A percentile compares a stretch with the other conserved stretches of the same genome.
phyloP scores from a whole-genome alignment of 139 green algal species.

The Picochlorum costavermella region DNA sequence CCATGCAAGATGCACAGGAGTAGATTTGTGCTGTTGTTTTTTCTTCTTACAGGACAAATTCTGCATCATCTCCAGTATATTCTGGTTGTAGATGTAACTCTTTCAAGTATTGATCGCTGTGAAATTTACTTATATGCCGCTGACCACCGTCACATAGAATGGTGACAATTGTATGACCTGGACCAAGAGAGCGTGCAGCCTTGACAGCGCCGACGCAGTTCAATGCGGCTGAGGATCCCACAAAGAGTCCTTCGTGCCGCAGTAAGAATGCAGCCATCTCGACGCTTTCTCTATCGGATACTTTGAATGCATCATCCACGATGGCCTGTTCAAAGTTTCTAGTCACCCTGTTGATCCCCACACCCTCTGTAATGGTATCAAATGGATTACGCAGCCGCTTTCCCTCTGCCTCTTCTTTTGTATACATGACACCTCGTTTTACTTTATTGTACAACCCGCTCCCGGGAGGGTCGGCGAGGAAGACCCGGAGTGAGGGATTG shows the following conservation, averaged over 20 bases:
- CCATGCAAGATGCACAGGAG: not conserved
- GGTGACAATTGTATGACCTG: slow-evolving; percentile 83
- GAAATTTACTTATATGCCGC: slow-evolving; percentile 83
- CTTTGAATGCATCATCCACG: slow-evolving; percentile 70
- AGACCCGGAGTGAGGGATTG: slow-evolving; percentile 29
- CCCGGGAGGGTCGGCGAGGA: slow-evolving; percentile 81
- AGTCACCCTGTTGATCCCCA: slow-evolving; percentile 92
- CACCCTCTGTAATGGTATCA: slow-evolving; percentile 87
- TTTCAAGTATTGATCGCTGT: slow-evolving; percentile 67
- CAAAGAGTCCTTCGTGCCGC: slow-evolving; percentile 82
- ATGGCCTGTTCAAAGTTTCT: slow-evolving; percentile 71
- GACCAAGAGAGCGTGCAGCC: slow-evolving; percentile 58
- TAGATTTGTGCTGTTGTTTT: not conserved
- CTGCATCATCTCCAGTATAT: slow-evolving; percentile 10
- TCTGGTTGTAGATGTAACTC: slow-evolving; percentile 30
- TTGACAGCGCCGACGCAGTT: slow-evolving; percentile 92
- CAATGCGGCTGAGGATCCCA: slow-evolving; percentile 75
- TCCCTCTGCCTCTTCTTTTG: slow-evolving; percentile 78
- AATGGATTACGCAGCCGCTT: slow-evolving; percentile 77
- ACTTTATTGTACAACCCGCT: slow-evolving; percentile 59
- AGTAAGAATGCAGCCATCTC: slow-evolving; percentile 79
- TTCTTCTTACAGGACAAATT: slow-evolving; percentile 19
- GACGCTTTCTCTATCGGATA: slow-evolving; percentile 68
- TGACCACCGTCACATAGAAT: slow-evolving; percentile 83
- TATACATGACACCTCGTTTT: slow-evolving; percentile 82